Evolutionary conservation across 164 flowering plant genomes (phyloP).

Genomic region (Umbilicus rupestris): DNA sequence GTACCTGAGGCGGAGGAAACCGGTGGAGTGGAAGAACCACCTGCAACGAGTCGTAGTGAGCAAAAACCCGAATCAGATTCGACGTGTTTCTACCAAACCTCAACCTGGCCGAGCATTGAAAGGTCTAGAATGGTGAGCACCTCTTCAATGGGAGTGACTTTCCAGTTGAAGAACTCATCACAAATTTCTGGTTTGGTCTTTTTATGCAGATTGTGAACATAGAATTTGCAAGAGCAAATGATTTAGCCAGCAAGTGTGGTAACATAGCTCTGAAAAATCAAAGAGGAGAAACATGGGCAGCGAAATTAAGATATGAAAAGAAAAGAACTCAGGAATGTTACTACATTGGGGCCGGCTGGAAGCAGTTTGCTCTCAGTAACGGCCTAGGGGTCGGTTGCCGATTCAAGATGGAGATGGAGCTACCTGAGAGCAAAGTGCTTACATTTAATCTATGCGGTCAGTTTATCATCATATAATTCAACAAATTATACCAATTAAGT

Average conservation of each 20-base stretch:
- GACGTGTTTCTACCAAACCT: background rate
- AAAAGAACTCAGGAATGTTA: background rate
- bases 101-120: background rate
- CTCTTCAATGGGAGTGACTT: no score
- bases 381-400: constrained; percentile 12
- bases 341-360: constrained; percentile 15
- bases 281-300: constrained; percentile 11
- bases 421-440: background rate
- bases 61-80: background rate
- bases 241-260: constrained; percentile 1
- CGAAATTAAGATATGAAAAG: background rate
- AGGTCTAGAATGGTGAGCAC: background rate
- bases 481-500: no score
- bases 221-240: constrained; percentile 8
- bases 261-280: constrained; percentile 8
- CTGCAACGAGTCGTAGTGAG: background rate
- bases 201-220: constrained; percentile 9
- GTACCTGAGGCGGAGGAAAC: background rate
- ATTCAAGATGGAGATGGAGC: constrained; percentile 13
- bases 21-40: background rate
- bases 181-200: background rate
- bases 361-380: constrained; percentile 1
- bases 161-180: no score
- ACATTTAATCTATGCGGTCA: background rate
- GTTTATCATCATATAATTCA: background rate